These are phyloP conservation scores for Globisporangium abappressorium DNA, from an alignment of 352 stramenopile species.

Conservation along the genomic window DNA sequence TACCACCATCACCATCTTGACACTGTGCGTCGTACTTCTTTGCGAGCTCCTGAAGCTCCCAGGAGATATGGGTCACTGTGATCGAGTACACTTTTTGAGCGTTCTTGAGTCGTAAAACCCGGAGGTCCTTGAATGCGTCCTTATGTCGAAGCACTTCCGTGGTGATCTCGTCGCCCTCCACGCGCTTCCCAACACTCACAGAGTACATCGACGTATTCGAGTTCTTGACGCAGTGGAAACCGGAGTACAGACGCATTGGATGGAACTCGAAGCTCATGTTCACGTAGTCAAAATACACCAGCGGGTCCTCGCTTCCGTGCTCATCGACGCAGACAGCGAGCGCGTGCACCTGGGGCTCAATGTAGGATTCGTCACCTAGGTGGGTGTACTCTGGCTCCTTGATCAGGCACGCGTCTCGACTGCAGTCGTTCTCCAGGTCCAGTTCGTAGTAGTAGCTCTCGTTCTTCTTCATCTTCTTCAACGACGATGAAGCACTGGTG, in stretches of 20 bases:
- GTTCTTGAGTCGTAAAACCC: slow-evolving; percentile 5
- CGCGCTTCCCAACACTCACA: slow-evolving; percentile 9
- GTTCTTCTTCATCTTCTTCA: background rate
- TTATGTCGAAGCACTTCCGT: background rate
- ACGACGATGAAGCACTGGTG: too few species aligned
- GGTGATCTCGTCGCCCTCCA: slow-evolving; percentile 5
- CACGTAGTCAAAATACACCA: background rate
- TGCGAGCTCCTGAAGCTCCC: background rate
- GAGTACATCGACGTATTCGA: slow-evolving; percentile 13
- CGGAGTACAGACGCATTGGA: background rate
- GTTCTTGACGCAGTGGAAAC: background rate
- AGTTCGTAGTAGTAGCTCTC: slow-evolving; percentile 6
- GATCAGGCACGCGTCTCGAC: background rate
- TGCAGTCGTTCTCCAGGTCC: slow-evolving; percentile 1
- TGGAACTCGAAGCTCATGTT: background rate
- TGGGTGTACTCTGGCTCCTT: slow-evolving; percentile 4
- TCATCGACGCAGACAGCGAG: slow-evolving; percentile 7
- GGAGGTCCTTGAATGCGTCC: background rate
- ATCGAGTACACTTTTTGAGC: slow-evolving; percentile 15
- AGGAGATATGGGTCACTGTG: slow-evolving; percentile 7
- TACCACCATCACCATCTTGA: too few species aligned
- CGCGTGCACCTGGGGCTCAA: slow-evolving; percentile 6
- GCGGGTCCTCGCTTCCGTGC: slow-evolving; percentile 2
- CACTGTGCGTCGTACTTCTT: slow-evolving; percentile 4
- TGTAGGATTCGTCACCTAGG: background rate